Conservation (phyloP, 805 yeast species). For the Saturnispora halmiae region DNA sequence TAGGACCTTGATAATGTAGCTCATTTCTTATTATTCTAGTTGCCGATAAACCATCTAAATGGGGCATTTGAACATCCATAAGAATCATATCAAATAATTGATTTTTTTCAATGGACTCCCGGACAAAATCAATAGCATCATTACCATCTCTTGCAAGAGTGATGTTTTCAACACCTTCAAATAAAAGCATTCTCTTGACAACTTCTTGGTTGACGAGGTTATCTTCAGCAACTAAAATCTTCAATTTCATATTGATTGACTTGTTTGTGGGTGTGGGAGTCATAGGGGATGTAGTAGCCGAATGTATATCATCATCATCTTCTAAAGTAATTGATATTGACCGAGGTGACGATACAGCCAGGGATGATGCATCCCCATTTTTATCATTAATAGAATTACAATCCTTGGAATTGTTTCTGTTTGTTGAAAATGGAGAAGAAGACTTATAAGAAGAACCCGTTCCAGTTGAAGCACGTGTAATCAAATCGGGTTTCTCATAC, state of each 20-base stretch:
- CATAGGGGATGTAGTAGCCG: not conserved
- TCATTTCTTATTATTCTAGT: constrained; percentile 64
- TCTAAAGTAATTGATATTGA: too few species aligned
- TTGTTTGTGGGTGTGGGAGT: not conserved
- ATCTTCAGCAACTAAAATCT: constrained; percentile 86
- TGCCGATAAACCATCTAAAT: constrained; percentile 79
- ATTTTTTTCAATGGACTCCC: constrained; percentile 34
- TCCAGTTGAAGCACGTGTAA: constrained; percentile 42
- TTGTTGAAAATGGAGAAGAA: too few species aligned
- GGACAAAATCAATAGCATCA: constrained; percentile 69
- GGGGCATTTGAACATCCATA: constrained; percentile 98
- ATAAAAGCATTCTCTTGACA: constrained; percentile 72
- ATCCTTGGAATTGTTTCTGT: too few species aligned
- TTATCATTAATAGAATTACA: too few species aligned
- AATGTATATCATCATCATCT: too few species aligned
- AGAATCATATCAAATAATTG: constrained; percentile 62
- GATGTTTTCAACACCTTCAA: constrained; percentile 70
- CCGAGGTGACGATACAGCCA: too few species aligned
- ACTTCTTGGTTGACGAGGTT: constrained; percentile 92
- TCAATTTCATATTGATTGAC: constrained; percentile 16
- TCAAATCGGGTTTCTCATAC: constrained; percentile 36
- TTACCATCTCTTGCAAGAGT: constrained; percentile 83
- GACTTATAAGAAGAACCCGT: constrained; percentile 35
- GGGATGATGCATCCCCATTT: too few species aligned
- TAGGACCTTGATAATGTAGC: constrained; percentile 56